Evolutionary conservation across 306 rosid genomes (phyloP).

Genomic region (Cucurbita moschata): DNA sequence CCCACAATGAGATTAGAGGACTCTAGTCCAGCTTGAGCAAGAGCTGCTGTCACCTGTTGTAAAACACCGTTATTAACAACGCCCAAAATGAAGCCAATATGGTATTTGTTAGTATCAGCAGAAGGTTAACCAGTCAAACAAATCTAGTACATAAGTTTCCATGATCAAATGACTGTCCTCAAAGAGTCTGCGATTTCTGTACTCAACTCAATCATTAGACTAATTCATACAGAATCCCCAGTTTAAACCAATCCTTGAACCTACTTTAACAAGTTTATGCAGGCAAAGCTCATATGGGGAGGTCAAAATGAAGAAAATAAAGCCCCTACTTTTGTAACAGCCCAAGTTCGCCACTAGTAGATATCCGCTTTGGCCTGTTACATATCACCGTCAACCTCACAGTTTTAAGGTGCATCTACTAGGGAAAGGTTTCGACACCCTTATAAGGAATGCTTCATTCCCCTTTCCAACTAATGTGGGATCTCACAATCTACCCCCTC

Average conservation of each 20-base stretch:
- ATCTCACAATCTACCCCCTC: too few species aligned
- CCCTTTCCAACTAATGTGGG: too few species aligned
- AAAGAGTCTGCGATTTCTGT: background rate
- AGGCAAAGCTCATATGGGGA: background rate
- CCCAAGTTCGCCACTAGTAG: too few species aligned
- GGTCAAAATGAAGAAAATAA: background rate
- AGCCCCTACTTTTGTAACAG: background rate
- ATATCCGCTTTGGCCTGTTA: too few species aligned
- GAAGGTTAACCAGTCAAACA: too few species aligned
- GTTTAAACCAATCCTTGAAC: background rate
- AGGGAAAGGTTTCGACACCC: too few species aligned
- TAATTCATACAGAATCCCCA: background rate
- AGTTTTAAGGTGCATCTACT: too few species aligned
- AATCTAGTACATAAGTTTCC: too few species aligned
- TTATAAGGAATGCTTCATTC: too few species aligned
- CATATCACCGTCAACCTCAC: too few species aligned
- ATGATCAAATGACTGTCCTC: too few species aligned
- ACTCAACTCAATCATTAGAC: background rate
- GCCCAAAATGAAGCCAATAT: background rate
- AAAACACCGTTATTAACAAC: constrained; percentile 4
- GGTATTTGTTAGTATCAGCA: too few species aligned
- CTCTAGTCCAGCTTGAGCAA: constrained; percentile 75
- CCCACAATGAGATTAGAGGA: constrained; percentile 89
- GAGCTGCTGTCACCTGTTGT: constrained; percentile 63
- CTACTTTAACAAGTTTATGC: background rate